A percentile compares a stretch with the other conserved stretches of the same genome.
Conservation (phyloP, 2,329 filamentous ascomycete species). For the Hypoxylon rubiginosum region DNA sequence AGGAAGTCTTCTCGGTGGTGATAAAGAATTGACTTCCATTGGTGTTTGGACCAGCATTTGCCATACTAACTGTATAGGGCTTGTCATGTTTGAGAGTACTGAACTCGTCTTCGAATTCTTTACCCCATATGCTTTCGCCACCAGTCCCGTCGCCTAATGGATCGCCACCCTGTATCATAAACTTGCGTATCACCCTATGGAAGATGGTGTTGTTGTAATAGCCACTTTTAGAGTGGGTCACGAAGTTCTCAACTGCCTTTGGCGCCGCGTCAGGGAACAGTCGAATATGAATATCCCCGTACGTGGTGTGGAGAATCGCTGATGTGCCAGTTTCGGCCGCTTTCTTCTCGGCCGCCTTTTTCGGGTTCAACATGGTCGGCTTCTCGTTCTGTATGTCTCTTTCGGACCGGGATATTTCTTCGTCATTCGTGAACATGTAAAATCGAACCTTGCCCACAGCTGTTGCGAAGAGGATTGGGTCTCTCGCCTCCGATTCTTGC, state of each 20-base stretch:
- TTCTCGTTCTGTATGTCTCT: constrained; percentile 97
- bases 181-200: constrained; percentile 96
- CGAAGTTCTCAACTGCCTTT: constrained; percentile 97
- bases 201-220: constrained; percentile 99
- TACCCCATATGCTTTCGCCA: constrained; percentile 93
- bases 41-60: constrained; percentile 94
- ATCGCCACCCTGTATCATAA: constrained; percentile 95
- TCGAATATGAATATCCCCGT: constrained; percentile 93
- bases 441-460: constrained; percentile 91
- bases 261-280: constrained; percentile 94
- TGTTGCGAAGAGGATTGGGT: constrained; percentile 89
- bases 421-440: constrained; percentile 97
- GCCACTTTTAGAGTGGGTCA: constrained; percentile 86
- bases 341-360: constrained; percentile 70
- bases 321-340: constrained; percentile 79
- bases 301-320: constrained; percentile 90
- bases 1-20: constrained; percentile 95
- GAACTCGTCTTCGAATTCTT: constrained; percentile 93
- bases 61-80: constrained; percentile 97
- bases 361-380: constrained; percentile 74
- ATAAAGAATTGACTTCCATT: constrained; percentile 99
- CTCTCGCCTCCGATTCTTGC: constrained; percentile 89
- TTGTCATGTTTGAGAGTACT: constrained; percentile 92
- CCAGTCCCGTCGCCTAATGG: constrained; percentile 90
- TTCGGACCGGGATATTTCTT: constrained; percentile 83